Conservation (phyloP, 2,329 filamentous ascomycete genomes). For the Neofusicoccum parvum region DNA sequence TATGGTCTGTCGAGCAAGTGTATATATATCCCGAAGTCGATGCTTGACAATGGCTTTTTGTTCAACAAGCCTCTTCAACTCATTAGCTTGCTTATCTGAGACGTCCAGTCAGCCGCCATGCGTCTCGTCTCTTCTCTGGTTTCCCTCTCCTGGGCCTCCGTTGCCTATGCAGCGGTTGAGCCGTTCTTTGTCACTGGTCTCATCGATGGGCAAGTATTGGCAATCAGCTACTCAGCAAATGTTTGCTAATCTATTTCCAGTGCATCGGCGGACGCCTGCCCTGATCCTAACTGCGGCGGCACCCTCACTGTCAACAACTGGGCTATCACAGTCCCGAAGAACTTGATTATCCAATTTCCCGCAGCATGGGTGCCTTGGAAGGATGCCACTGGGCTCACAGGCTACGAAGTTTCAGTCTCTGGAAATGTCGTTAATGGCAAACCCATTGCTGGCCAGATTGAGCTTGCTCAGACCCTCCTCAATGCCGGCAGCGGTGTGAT, state of each 20-base stretch:
- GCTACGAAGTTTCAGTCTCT: conserved; percentile 31
- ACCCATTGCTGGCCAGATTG: conserved; percentile 44
- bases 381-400: conserved; percentile 25
- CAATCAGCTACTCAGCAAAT: neutral
- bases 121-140: neutral
- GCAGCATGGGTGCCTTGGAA: conserved; percentile 48
- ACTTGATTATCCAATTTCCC: conserved; percentile 54
- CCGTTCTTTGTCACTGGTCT: conserved; percentile 33
- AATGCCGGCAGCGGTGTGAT: conserved; percentile 42
- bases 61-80: neutral
- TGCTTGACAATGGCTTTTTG: neutral
- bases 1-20: neutral
- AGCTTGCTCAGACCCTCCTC: conserved; percentile 40
- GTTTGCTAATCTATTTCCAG: neutral
- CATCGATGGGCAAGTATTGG: conserved; percentile 31
- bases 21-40: neutral
- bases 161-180: neutral
- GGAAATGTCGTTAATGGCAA: conserved; percentile 44
- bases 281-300: conserved; percentile 50
- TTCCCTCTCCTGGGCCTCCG: neutral
- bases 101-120: neutral
- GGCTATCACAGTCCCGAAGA: conserved; percentile 51
- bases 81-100: neutral
- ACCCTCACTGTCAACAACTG: conserved; percentile 50
- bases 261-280: conserved; percentile 22